Base-by-base conservation (phyloP, 192 early-diverging fungal genomes). In the Phycomyces blakesleeanus region DNA sequence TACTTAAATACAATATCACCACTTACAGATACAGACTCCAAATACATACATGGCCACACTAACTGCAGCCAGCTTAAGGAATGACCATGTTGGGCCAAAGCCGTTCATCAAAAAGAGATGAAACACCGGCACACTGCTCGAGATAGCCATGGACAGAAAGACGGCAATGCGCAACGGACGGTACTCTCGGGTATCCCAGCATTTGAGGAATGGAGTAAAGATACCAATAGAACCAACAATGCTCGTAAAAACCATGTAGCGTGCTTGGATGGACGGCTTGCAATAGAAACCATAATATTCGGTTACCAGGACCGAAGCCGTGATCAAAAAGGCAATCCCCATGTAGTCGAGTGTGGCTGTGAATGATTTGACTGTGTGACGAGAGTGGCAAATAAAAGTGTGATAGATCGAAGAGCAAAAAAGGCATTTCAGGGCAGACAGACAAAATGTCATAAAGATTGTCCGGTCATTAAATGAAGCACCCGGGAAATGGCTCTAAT, bases 231-330 rank as follows among this genome's bases (percentile, higher is more conserved):
- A 61, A 42, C 81, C 81, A 27, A 83, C 66, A 26, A 79, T 37
- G 0, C 75, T 62, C 2, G 81, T 83, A 61, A 82, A 75, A 0
- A 64, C 56, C 56, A 85, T 81, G 59, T 87, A 87, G 4, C 76
- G 56, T 39, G 59, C 54, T 15, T 71, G 73, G 41, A 67, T 63
- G 11, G 59, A 21, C 2, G 73, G 54, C 14, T 72, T 67, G 64
- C 83, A 85, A 50, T 85, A 85, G 29, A 81, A 83, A 11, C 78
- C 77, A 68, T 82, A 87, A 69, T 85, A 83, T 55, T 80, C 81
- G 5, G 77, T 83, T 12, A 82, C 72, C 18, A 83, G 64, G 6
- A 83, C 76, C 26, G 78, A 81, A n/a, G 83, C 83, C 10, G 79
- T 81, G 55, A 87, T 87, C 24, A 87, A 61, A 54, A 85, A 64